Base-by-base conservation (phyloP, 371 early-diverging fungal genomes). In the Circinella minor region DNA sequence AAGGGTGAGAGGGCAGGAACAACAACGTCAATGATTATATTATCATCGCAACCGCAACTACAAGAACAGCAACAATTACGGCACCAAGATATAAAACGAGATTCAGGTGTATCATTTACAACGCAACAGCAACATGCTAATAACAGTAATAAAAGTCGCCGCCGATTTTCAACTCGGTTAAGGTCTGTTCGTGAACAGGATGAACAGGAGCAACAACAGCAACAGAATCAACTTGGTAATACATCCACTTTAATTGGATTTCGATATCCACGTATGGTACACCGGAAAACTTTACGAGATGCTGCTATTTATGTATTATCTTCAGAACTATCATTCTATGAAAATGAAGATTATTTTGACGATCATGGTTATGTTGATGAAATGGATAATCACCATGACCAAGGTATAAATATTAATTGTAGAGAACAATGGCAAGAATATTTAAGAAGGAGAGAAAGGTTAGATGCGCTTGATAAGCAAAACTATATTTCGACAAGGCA, bases 201-300 rank as follows among this genome's bases (percentile, higher is more conserved):
- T 6, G 65, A 60, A 11, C 18, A 65, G 54, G 54, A 54, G 36
- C 48, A 9, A 15, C 20, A 54, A 9, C 65, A 20, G 36, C 36
- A 48, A n/a, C 60, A 55, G 0, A 11, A 43, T 43, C 43, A 43
- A 11, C 43, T 43, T 43, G 11, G 43, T 43, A 43, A 43, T 11
- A 9, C 43, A 43, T 43, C 43, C 9, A 36, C 66, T 5, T 60
- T 73, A 11, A 51, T 69, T 43, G 74, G 67, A n/a, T 69, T 63
- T 34, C 69, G 74, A n/a, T 73, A 73, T 55, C 74, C 74, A 3
- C 60, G 65, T 48, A 73, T 73, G 74, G 51, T 70, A 3, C 66
- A 48, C 36, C 49, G 51, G 43, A 67, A 70, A 27, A 65, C 59
- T 14, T 63, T 73, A 55, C 66, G 74, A 7, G 74, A 69, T 48